A percentile compares a stretch with the other conserved stretches of the same genome.
Evolutionary conservation across 2,329 filamentous ascomycete genomes (phyloP).

Genomic region (Talaromyces islandicus): DNA sequence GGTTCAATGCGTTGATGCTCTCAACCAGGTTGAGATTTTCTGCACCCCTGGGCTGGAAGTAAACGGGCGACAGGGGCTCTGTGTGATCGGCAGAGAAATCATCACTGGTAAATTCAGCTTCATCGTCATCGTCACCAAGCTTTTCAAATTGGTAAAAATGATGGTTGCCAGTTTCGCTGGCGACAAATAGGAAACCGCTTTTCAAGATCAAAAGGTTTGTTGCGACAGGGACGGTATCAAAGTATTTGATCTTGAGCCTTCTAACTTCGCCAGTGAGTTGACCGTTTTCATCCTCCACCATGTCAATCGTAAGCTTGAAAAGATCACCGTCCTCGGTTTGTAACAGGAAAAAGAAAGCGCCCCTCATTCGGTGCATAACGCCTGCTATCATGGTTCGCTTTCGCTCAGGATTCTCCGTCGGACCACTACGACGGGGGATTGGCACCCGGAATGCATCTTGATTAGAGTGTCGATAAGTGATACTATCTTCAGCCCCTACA

Average conservation of each 20-base stretch:
- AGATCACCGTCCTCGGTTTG: conserved; percentile 97
- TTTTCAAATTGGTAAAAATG: conserved; percentile 97
- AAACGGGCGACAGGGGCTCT: conserved; percentile 68
- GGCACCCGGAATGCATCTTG: conserved; percentile 83
- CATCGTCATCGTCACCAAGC: conserved; percentile 89
- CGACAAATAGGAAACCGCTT: conserved; percentile 90
- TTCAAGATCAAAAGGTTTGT: conserved; percentile 87
- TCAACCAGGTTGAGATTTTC: conserved; percentile 83
- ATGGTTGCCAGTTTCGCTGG: conserved; percentile 87
- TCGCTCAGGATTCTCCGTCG: conserved; percentile 85
- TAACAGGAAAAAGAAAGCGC: conserved; percentile 93
- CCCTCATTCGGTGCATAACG: conserved; percentile 96
- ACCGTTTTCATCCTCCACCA: conserved; percentile 72
- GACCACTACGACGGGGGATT: conserved; percentile 78
- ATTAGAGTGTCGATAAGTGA: conserved; percentile 96
- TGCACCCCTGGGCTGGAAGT: conserved; percentile 72
- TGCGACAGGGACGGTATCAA: conserved; percentile 88
- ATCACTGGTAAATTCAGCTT: conserved; percentile 79
- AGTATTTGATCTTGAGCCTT: conserved; percentile 90
- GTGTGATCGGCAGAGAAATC: conserved; percentile 70
- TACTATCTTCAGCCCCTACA: conserved; percentile 88
- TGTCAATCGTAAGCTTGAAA: conserved; percentile 92
- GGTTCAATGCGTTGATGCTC: conserved; percentile 82
- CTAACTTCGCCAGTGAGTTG: conserved; percentile 75
- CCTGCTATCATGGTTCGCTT: conserved; percentile 83